A percentile compares a stretch with the other conserved stretches of the same genome.
Evolutionary conservation across 2,329 filamentous ascomycete genomes (phyloP).

Genomic region (Aureobasidium zeae): DNA sequence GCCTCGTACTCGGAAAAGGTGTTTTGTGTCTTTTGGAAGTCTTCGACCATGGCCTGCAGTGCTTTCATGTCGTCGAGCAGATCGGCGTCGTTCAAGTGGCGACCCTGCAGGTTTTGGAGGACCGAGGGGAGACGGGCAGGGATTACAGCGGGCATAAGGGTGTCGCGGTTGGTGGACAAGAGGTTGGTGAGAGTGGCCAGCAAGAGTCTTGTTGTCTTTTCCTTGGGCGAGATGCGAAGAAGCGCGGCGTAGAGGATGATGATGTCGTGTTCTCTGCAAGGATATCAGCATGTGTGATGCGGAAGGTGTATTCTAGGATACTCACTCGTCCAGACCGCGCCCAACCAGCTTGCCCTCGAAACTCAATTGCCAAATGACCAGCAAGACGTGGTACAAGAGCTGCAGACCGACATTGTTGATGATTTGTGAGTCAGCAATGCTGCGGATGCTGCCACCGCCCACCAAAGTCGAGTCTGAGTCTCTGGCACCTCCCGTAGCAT

Average conservation of each 20-base stretch:
- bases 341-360: conserved; percentile 69
- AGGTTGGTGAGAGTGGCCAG: conserved; percentile 86
- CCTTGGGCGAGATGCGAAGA: conserved; percentile 85
- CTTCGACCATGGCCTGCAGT: conserved; percentile 59
- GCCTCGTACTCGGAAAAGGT: conserved; percentile 64
- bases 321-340: conserved; percentile 77
- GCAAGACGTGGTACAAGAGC: conserved; percentile 83
- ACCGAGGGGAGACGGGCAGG: conserved; percentile 68
- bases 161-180: conserved; percentile 60
- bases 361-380: conserved; percentile 93
- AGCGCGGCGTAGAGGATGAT: conserved; percentile 87
- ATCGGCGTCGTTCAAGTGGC: conserved; percentile 44
- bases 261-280: conserved; percentile 75
- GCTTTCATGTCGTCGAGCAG: conserved; percentile 42
- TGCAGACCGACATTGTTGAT: conserved; percentile 79
- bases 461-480: conserved; percentile 55
- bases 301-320: conserved; percentile 16
- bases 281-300: conserved; percentile 20
- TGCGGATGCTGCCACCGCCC: conserved; percentile 37
- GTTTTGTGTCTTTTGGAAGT: conserved; percentile 65
- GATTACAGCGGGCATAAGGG: conserved; percentile 70
- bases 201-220: conserved; percentile 90
- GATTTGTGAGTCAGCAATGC: conserved; percentile 54
- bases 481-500: conserved; percentile 59
- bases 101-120: conserved; percentile 47